A percentile compares a stretch with the other conserved stretches of the same genome.
phyloP scores from a whole-genome alignment of 176 grass and related monocot species.

The Stipa capillata region DNA sequence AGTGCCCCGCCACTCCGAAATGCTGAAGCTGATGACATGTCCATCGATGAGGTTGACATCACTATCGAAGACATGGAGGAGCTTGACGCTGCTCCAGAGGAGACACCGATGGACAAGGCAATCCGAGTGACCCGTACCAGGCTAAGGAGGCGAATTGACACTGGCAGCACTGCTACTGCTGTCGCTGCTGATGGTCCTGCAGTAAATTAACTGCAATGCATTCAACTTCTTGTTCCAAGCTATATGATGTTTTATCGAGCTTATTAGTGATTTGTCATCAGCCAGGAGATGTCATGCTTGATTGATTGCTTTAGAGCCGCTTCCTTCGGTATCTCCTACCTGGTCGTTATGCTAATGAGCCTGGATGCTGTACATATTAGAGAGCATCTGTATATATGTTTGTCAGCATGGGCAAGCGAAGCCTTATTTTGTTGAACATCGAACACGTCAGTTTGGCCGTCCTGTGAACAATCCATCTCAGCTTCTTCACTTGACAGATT shows the following conservation, averaged over 20 bases:
- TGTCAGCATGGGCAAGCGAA: neutral
- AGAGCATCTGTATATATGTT: neutral
- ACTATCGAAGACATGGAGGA: constrained; percentile 1
- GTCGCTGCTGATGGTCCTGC: neutral
- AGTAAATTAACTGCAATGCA: constrained; percentile 2
- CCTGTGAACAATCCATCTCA: neutral
- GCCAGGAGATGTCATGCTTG: neutral
- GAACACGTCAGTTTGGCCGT: neutral
- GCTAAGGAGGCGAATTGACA: constrained; percentile 33
- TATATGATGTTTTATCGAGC: neutral
- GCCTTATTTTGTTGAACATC: neutral
- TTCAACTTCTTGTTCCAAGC: neutral
- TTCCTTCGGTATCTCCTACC: neutral
- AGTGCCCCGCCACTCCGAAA: neutral
- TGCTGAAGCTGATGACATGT: constrained; percentile 11
- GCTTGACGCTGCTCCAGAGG: neutral
- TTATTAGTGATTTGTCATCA: neutral
- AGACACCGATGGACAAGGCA: constrained; percentile 41
- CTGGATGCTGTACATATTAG: neutral
- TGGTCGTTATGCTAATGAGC: neutral
- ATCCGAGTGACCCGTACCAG: constrained; percentile 40
- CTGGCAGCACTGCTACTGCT: neutral
- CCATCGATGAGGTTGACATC: neutral
- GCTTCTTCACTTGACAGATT: neutral
- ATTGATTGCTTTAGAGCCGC: neutral